Evolutionary conservation across 2,329 filamentous ascomycete genomes (phyloP).

Genomic region (Colletotrichum chlorophyti): DNA sequence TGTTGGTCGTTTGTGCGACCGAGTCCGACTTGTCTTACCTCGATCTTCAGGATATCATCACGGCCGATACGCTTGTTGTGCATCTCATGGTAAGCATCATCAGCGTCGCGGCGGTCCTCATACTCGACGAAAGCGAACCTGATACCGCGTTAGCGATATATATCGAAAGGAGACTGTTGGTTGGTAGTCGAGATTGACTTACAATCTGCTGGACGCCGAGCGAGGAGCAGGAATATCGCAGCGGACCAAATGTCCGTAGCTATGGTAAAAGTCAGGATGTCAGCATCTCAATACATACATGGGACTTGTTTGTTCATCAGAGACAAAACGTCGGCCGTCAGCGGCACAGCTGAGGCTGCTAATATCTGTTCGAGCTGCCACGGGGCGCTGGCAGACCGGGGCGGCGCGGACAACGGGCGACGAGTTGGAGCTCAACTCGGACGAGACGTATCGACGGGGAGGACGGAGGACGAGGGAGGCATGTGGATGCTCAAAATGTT

Average conservation of each 20-base stretch:
- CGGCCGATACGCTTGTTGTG: conserved; percentile 98
- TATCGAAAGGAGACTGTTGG: not conserved
- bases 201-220: conserved; percentile 94
- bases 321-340: conserved; percentile 12
- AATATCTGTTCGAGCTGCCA: conserved; percentile 8
- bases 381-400: conserved; percentile 19
- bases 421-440: conserved; percentile 18
- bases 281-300: conserved; percentile 47
- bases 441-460: conserved; percentile 39
- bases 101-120: conserved; percentile 95
- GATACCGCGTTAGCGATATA: not conserved
- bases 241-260: conserved; percentile 96
- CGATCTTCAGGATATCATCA: conserved; percentile 96
- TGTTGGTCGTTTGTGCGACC: not conserved
- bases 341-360: conserved; percentile 1
- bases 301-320: conserved; percentile 2
- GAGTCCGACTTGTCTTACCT: conserved; percentile 63
- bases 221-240: conserved; percentile 98
- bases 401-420: conserved; percentile 11
- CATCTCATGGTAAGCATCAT: conserved; percentile 99
- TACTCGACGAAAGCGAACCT: conserved; percentile 99
- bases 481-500: conserved; percentile 32
- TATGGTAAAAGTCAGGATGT: conserved; percentile 52
- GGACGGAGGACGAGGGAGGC: conserved; percentile 53
- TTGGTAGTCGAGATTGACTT: conserved; percentile 55